Evolutionary conservation across 2,329 filamentous ascomycete genomes (phyloP), one percentile per base, ranked within the genome.

Genomic region (Mycocentrospora acerina): DNA sequence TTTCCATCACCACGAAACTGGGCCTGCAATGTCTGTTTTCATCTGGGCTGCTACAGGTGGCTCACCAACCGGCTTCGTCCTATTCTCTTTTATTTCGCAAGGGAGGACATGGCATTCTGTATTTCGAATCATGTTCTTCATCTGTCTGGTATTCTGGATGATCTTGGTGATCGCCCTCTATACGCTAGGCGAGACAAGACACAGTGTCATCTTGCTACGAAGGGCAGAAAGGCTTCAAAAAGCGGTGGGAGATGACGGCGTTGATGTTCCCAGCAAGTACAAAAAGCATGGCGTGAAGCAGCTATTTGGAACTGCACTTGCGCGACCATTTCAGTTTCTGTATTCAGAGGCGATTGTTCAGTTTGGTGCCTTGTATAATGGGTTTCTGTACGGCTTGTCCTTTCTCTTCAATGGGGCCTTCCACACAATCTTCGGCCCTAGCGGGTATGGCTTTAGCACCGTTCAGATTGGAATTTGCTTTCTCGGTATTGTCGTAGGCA

Each of bases 361-460:
- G 12, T 73, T 73, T 24, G 67, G 64, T n/a, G 72, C 73, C 2
- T 48, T 73, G 1, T 76, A 74, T 50, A 76, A 76, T 32, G 73
- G 71, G 4, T 75, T 73, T 41, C 57, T 76, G 2, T 76, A 76
- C 33, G 73, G 73, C 2, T 41, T 76, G 7, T 73, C 70, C 1
- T 77, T 76, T 37, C 59, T 75, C 0, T 76, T 76, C 59, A 76
- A 75, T 38, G 70, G 68, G 3, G 73, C 72, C 0, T 77, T 77
- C 38, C 62, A 67, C 14, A 62, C 77, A 14, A 74, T 77, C 0
- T 77, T 77, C 38, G 71, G 73, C 1, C 53, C 62, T 7, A 49
- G 57, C 12, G 73, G 73, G 1, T 70, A 70, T 36, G 70, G 69
- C 0, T 71, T 72, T 25, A 53, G 62, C 40, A 68, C 58, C 2